Percentiles rank a stretch among this genome's conserved stretches.
Conservation (phyloP, 495 filamentous ascomycete species). For the Neurospora sp. region DNA sequence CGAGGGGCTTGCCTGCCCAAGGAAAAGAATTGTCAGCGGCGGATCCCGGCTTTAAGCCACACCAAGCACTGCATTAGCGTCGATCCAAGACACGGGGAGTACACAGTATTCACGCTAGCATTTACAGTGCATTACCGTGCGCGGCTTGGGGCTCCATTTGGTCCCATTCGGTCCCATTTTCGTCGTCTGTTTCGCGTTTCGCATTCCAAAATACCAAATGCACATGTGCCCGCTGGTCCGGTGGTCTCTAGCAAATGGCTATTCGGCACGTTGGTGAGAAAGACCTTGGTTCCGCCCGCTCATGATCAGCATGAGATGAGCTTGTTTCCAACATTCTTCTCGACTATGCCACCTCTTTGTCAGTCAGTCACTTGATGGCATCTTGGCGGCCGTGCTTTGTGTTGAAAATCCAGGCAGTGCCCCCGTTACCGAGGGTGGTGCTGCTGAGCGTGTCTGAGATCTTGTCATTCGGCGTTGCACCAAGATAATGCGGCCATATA, state of each 20-base stretch:
- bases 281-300: not conserved
- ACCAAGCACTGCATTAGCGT: slow-evolving; percentile 12
- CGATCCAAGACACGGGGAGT: slow-evolving; percentile 7
- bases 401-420: too few relatives aligned
- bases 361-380: not conserved
- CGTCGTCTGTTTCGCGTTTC: not conserved
- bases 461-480: not conserved
- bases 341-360: not conserved
- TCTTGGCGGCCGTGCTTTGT: not conserved
- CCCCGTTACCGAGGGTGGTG: not conserved
- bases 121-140: not conserved
- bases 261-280: not conserved
- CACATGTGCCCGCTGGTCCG: not conserved
- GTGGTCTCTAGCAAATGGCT: not conserved
- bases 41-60: not conserved
- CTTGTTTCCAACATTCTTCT: not conserved
- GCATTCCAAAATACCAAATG: not conserved
- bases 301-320: not conserved
- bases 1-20: not conserved
- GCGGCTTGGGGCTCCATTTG: not conserved
- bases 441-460: not conserved
- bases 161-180: not conserved
- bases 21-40: not conserved
- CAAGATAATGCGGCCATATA: not conserved
- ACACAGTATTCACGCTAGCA: not conserved